Evolutionary conservation across 345 rosid species (phyloP).

Genomic region (Brassica cretica): DNA sequence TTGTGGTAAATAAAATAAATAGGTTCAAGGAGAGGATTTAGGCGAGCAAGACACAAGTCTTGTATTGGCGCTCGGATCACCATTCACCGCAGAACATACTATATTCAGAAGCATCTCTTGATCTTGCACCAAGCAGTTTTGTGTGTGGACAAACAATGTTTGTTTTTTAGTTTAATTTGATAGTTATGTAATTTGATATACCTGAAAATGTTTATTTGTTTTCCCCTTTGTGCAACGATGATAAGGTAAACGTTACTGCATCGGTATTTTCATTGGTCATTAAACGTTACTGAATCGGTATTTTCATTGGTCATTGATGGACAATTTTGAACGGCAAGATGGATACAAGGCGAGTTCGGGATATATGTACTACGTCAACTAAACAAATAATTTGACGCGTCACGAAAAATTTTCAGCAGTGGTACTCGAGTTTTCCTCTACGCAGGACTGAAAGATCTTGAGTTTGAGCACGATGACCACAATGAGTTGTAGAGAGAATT

Average conservation of each 20-base stretch:
- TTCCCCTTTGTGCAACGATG: background rate
- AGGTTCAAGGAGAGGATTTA: slow-evolving; percentile 30
- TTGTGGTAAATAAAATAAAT: too few relatives aligned
- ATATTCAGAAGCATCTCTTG: slow-evolving; percentile 33
- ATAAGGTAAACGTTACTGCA: slow-evolving; percentile 32
- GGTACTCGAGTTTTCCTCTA: slow-evolving; percentile 33
- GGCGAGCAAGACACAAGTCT: slow-evolving; percentile 28
- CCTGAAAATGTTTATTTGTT: background rate
- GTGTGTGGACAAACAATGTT: slow-evolving; percentile 5
- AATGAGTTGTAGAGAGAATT: slow-evolving; percentile 31
- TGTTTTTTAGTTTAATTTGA: background rate
- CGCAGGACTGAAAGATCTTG: background rate
- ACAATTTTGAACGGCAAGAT: slow-evolving; percentile 30
- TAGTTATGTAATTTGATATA: background rate
- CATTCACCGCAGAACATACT: slow-evolving; percentile 22
- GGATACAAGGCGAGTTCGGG: slow-evolving; percentile 31
- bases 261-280: slow-evolving; percentile 31
- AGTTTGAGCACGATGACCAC: background rate
- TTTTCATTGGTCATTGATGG: slow-evolving; percentile 33
- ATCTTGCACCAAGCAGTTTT: slow-evolving; percentile 32
- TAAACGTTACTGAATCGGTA: slow-evolving; percentile 31
- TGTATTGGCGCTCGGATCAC: slow-evolving; percentile 30
- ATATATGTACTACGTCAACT: slow-evolving; percentile 2
- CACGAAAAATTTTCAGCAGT: slow-evolving; percentile 30
- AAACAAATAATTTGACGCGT: slow-evolving; percentile 34